Evolutionary conservation across 2,329 filamentous ascomycete genomes (phyloP).

Genomic region (Ophiostoma montium): DNA sequence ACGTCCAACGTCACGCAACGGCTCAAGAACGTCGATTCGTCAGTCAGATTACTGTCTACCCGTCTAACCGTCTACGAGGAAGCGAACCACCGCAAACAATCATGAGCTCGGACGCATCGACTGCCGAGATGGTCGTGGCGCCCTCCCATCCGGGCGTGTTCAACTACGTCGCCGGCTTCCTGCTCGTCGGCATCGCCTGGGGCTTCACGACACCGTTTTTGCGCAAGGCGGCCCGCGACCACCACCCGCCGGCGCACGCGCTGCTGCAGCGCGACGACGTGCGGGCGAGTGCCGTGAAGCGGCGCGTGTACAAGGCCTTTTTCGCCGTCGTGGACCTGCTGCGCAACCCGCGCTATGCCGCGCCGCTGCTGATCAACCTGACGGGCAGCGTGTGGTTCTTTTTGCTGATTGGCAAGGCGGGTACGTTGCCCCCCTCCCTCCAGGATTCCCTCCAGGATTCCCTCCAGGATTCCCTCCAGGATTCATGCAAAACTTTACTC

Average conservation of each 20-base stretch:
- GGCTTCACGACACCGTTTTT: slow-evolving; percentile 89
- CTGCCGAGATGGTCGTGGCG: background rate
- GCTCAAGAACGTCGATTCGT: background rate
- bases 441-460: background rate
- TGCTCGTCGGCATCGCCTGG: slow-evolving; percentile 86
- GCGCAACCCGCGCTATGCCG: slow-evolving; percentile 66
- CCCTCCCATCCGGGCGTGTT: slow-evolving; percentile 29
- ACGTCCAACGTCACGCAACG: background rate
- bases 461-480: background rate
- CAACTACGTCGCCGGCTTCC: slow-evolving; percentile 79
- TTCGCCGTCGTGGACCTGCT: slow-evolving; percentile 70
- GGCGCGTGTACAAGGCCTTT: slow-evolving; percentile 48
- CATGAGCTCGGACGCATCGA: background rate
- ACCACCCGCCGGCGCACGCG: slow-evolving; percentile 48
- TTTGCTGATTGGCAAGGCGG: slow-evolving; percentile 78
- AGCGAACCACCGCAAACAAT: background rate
- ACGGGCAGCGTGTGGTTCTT: slow-evolving; percentile 97
- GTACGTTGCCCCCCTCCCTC: slow-evolving; percentile 35
- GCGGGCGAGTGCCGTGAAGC: slow-evolving; percentile 43
- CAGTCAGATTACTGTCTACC: background rate
- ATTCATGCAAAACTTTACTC: too few relatives aligned
- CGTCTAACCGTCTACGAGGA: too few relatives aligned
- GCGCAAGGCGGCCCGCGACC: slow-evolving; percentile 65
- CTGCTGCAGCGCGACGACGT: slow-evolving; percentile 37
- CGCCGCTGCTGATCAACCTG: slow-evolving; percentile 74